Evolutionary conservation across 306 rosid species (phyloP).

Genomic region (Betula pendula): DNA sequence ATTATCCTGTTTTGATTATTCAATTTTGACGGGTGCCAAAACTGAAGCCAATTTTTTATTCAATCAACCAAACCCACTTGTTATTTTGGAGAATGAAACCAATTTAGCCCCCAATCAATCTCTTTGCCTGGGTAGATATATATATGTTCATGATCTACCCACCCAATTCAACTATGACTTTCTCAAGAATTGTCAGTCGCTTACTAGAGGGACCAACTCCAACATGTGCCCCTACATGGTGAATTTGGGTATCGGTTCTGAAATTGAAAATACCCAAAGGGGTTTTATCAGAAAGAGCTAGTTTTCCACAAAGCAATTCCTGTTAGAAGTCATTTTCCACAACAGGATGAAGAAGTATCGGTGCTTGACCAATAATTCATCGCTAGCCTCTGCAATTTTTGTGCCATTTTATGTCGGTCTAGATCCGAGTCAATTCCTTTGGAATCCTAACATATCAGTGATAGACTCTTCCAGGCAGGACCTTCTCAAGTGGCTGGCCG

Average conservation of each 20-base stretch:
- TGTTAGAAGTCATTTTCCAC: slow-evolving; percentile 78
- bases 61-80: slow-evolving; percentile 24
- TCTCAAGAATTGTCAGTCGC: slow-evolving; percentile 47
- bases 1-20: slow-evolving; percentile 43
- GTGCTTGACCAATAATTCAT: slow-evolving; percentile 68
- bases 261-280: slow-evolving; percentile 32
- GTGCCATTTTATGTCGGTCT: slow-evolving; percentile 91
- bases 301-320: slow-evolving; percentile 78
- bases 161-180: slow-evolving; percentile 57
- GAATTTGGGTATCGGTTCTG: slow-evolving; percentile 70
- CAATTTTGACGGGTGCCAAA: slow-evolving; percentile 30
- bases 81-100: slow-evolving; percentile 19
- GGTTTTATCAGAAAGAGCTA: slow-evolving; percentile 48
- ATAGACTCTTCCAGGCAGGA: slow-evolving; percentile 65
- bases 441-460: slow-evolving; percentile 51
- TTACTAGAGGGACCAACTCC: slow-evolving; percentile 66
- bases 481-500: slow-evolving; percentile 48
- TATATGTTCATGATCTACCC: slow-evolving; percentile 67
- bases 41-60: slow-evolving; percentile 20
- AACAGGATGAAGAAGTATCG: slow-evolving; percentile 57
- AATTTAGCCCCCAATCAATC: not conserved
- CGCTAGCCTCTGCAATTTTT: slow-evolving; percentile 68
- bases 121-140: slow-evolving; percentile 52
- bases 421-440: slow-evolving; percentile 70
- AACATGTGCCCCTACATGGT: slow-evolving; percentile 70